Evolutionary conservation across 805 yeast genomes (phyloP).

Genomic region (Lipomyces starkeyi): DNA sequence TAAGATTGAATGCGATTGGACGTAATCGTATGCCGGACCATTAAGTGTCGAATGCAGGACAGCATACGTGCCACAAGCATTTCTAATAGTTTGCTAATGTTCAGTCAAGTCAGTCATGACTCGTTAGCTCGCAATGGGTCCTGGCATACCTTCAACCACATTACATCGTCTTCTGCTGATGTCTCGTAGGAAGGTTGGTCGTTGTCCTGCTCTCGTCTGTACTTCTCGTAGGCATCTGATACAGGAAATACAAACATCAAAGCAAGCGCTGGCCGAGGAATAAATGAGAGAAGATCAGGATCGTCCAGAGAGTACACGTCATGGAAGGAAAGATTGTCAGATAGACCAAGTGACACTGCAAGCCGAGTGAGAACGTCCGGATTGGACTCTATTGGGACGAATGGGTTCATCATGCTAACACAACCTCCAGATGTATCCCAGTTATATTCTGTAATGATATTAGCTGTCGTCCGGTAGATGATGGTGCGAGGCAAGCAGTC

Average conservation of each 20-base stretch:
- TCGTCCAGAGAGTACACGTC: constrained; percentile 89
- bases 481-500: background rate
- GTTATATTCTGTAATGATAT: no score
- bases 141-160: constrained; percentile 61
- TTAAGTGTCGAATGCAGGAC: constrained; percentile 67
- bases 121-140: background rate
- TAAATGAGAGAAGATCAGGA: constrained; percentile 74
- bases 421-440: background rate
- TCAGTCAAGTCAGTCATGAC: background rate
- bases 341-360: constrained; percentile 70
- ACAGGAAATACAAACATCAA: constrained; percentile 84
- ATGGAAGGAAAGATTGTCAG: constrained; percentile 63
- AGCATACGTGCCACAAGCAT: constrained; percentile 94
- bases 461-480: background rate
- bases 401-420: constrained; percentile 17
- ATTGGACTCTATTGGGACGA: constrained; percentile 85
- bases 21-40: constrained; percentile 44
- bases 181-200: constrained; percentile 33
- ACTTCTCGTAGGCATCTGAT: constrained; percentile 62
- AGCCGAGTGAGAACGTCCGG: constrained; percentile 81
- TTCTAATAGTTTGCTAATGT: constrained; percentile 73
- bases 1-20: constrained; percentile 43
- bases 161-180: constrained; percentile 44
- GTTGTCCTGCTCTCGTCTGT: constrained; percentile 53
- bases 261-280: constrained; percentile 82